Base-by-base conservation (phyloP, 2,329 filamentous ascomycete species). In the Stagonosporopsis vannaccii region DNA sequence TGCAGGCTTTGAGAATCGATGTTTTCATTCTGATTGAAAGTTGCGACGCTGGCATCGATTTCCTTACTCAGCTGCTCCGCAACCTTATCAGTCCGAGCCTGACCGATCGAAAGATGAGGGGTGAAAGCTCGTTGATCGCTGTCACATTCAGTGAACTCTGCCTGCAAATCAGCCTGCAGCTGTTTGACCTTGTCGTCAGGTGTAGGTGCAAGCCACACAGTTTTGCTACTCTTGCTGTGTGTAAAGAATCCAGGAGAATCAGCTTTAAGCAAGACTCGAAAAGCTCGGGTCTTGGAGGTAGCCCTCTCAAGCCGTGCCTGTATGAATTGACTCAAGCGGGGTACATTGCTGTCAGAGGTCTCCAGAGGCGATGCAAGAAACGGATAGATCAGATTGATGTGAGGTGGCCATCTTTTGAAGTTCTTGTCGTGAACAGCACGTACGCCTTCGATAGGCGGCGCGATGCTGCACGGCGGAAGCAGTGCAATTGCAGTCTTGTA, bases 371-470 rank as follows among this genome's bases (percentile, higher is more conserved):
- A 61, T 9, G 58, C 51, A 47, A 72, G 58, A 44, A 73, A 73
- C 12, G 69, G 70, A 46, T 72, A 72, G 40, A 73, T 53, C 22
- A 72, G 48, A 37, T 73, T 73, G 44, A 72, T 69, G 40, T 73
- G 70, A 7, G 70, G 65, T 23, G 68, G 70, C 71, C 68, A 72
- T 17, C 69, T 66, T 8, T 47, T 49, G 53, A 67, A 71, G 28
- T 69, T 61, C 43, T 59, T 66, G 54, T 73, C 70, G 51, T 68
- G 56, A 8, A 52, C 45, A 15, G 62, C 54, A 35, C 71, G 67
- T 7, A 71, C 51, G 15, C 54, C 47, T 44, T 72, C 70, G 22
- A 73, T 68, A 19, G 70, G 67, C 15, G 63, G 43, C 28, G 58
- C 45, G 15, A 72, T 67, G 20, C 47, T 51, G 3, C 63, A 25